phyloP scores from a whole-genome alignment of 768 basidiomycete genomes.

The Phaeotremella fagi region DNA sequence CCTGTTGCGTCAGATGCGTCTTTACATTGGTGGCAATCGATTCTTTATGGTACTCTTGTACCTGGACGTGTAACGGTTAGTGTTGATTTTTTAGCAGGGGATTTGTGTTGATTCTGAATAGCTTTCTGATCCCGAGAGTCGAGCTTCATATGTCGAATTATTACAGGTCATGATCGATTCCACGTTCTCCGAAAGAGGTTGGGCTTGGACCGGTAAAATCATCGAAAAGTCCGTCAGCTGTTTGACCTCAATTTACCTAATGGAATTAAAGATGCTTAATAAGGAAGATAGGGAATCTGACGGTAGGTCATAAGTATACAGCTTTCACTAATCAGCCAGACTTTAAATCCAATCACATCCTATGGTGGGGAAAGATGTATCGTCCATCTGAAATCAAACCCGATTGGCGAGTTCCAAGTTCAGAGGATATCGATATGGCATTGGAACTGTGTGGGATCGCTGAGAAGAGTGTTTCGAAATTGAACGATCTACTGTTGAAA shows the following conservation, averaged over 20 bases:
- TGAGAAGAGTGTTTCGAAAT: conserved; percentile 53
- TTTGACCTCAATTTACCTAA: conserved; percentile 71
- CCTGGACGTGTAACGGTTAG: conserved; percentile 26
- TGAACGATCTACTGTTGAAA: conserved; percentile 61
- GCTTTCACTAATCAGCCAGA: conserved; percentile 47
- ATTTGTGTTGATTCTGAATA: conserved; percentile 1
- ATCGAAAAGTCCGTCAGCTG: conserved; percentile 67
- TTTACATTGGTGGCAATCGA: conserved; percentile 64
- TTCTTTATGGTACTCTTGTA: conserved; percentile 31
- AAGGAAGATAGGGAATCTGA: conserved; percentile 67
- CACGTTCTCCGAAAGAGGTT: conserved; percentile 73
- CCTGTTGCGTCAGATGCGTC: conserved; percentile 68
- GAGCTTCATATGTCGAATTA: conserved; percentile 46
- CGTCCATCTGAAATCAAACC: conserved; percentile 66
- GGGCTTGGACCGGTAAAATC: conserved; percentile 72
- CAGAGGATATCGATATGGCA: conserved; percentile 69
- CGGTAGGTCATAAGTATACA: conserved; percentile 51
- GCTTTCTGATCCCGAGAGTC: conserved; percentile 21
- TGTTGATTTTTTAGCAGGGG: not conserved
- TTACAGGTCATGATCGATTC: conserved; percentile 64
- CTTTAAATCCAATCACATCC: conserved; percentile 65
- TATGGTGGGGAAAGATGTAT: conserved; percentile 76
- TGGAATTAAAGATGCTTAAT: conserved; percentile 77
- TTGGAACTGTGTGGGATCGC: conserved; percentile 64
- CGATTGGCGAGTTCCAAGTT: conserved; percentile 74